phyloP scores from a whole-genome alignment of 1,284 basidiomycete species.

The Tremellales sp. region DNA sequence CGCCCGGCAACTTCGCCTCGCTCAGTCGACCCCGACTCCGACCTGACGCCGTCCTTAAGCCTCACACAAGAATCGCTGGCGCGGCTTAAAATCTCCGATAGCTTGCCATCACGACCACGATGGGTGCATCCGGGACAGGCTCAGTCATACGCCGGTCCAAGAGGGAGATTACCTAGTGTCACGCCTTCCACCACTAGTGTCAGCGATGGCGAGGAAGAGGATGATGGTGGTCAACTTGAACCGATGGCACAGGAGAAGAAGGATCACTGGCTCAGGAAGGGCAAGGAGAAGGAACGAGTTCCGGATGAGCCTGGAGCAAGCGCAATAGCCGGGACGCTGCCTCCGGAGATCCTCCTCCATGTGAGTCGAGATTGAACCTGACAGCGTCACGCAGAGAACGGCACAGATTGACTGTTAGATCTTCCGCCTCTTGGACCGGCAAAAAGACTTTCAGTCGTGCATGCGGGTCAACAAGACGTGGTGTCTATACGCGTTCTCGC shows the following conservation, averaged over 20 bases:
- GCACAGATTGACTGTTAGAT: conserved; percentile 58
- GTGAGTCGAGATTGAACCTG: no score
- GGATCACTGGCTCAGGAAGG: conserved; percentile 10
- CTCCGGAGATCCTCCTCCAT: conserved; percentile 85
- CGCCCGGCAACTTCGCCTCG: no score
- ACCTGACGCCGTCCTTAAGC: no score
- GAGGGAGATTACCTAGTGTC: conserved; percentile 1
- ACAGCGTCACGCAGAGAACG: no score
- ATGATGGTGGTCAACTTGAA: no score
- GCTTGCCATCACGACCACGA: not conserved
- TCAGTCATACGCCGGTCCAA: not conserved
- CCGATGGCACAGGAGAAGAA: conserved; percentile 7
- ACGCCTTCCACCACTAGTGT: conserved; percentile 5
- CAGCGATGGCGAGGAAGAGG: conserved; percentile 20
- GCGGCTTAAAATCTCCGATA: conserved; percentile 4
- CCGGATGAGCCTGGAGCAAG: conserved; percentile 10
- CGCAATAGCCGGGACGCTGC: conserved; percentile 55
- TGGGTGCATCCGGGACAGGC: not conserved
- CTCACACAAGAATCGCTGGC: conserved; percentile 10
- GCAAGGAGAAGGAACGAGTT: conserved; percentile 8
- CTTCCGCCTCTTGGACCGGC: conserved; percentile 72
- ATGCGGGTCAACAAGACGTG: conserved; percentile 84
- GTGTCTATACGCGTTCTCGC: conserved; percentile 92
- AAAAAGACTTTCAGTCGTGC: conserved; percentile 68
- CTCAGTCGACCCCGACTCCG: no score